Conservation (phyloP, 352 stramenopile genomes). For the Globisporangium nodosum region DNA sequence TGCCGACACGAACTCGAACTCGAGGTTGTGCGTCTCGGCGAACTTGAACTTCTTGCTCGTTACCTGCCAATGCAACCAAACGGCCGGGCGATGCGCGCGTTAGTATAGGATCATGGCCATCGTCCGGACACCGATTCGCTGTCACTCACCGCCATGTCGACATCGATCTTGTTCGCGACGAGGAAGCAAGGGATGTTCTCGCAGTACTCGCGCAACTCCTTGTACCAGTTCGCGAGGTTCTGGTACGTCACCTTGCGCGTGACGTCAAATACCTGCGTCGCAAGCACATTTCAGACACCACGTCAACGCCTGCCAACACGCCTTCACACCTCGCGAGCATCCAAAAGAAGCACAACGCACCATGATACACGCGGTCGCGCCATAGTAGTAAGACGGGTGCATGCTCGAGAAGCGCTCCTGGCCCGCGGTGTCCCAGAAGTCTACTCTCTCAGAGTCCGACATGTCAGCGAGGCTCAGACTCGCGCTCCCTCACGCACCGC, state of each 20-base stretch:
- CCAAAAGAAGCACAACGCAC: slow-evolving; percentile 11
- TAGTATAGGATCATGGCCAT: neutral
- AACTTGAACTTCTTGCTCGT: slow-evolving; percentile 97
- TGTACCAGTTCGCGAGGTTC: slow-evolving; percentile 89
- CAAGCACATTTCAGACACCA: neutral
- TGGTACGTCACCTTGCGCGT: slow-evolving; percentile 94
- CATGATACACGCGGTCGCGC: slow-evolving; percentile 92
- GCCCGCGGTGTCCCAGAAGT: slow-evolving; percentile 96
- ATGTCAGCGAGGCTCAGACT: neutral
- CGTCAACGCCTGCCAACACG: neutral
- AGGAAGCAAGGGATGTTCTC: slow-evolving; percentile 91
- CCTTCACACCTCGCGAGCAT: neutral
- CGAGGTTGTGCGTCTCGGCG: slow-evolving; percentile 89
- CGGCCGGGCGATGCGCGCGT: neutral
- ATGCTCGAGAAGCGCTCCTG: slow-evolving; percentile 95
- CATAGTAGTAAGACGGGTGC: slow-evolving; percentile 95
- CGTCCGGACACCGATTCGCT: neutral
- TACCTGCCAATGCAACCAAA: slow-evolving; percentile 40
- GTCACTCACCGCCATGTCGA: slow-evolving; percentile 84
- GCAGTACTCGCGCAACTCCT: slow-evolving; percentile 91
- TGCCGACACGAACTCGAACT: slow-evolving; percentile 93
- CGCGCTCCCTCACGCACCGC: neutral
- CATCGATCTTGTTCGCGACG: slow-evolving; percentile 97
- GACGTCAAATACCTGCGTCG: slow-evolving; percentile 88
- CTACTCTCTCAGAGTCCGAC: slow-evolving; percentile 19